Conservation (phyloP, 345 rosid species). For the Nasturtium officinale region DNA sequence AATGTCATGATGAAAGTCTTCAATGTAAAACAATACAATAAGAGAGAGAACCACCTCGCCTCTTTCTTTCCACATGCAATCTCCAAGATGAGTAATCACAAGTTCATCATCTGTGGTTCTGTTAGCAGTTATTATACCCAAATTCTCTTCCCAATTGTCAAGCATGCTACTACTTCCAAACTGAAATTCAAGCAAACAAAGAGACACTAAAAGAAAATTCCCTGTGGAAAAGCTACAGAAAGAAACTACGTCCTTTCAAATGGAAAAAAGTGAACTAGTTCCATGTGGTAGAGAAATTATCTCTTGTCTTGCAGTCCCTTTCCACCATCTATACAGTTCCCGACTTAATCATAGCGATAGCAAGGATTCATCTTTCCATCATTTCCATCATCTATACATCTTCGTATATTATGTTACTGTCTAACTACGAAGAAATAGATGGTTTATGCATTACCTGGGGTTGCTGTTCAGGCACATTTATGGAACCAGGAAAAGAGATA, state of each 20-base stretch:
- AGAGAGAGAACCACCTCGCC: slow-evolving; percentile 68
- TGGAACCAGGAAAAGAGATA: slow-evolving; percentile 47
- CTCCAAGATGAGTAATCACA: slow-evolving; percentile 93
- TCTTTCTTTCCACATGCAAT: slow-evolving; percentile 95
- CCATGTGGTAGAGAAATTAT: neutral
- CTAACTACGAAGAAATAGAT: neutral
- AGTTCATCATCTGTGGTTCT: slow-evolving; percentile 97
- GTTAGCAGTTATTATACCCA: slow-evolving; percentile 95
- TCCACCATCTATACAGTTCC: too few relatives aligned
- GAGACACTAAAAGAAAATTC: neutral
- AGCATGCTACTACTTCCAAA: slow-evolving; percentile 77
- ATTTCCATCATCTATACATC: too few relatives aligned
- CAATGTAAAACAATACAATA: slow-evolving; percentile 13
- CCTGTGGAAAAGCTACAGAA: neutral
- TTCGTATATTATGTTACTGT: neutral
- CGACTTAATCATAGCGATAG: too few relatives aligned
- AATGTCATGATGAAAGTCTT: slow-evolving; percentile 34
- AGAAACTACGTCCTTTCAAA: slow-evolving; percentile 10
- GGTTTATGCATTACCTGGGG: slow-evolving; percentile 55
- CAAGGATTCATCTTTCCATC: too few relatives aligned
- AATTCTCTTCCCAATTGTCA: slow-evolving; percentile 97
- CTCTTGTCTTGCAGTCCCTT: neutral
- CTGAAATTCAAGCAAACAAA: slow-evolving; percentile 46
- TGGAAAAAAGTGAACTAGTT: slow-evolving; percentile 12
- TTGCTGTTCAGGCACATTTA: slow-evolving; percentile 51